Evolutionary conservation across 306 rosid genomes (phyloP).

Genomic region (Ziziphus jujuba): DNA sequence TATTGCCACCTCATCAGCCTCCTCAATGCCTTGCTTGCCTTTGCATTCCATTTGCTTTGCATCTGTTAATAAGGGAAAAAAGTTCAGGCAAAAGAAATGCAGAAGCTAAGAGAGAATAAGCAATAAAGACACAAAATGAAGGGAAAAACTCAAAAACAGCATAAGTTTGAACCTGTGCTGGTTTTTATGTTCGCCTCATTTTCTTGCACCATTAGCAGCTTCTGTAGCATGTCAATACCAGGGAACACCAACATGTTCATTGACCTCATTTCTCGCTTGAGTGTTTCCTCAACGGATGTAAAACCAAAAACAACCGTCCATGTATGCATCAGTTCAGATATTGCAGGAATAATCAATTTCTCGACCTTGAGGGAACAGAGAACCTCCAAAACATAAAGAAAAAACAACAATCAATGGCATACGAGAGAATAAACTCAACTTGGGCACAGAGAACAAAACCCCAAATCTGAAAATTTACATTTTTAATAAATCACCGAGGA

Average conservation of each 20-base stretch:
- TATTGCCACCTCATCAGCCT: slow-evolving; percentile 10
- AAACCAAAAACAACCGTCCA: slow-evolving; percentile 88
- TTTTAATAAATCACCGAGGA: slow-evolving; percentile 21
- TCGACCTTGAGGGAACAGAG: slow-evolving; percentile 78
- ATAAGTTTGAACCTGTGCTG: slow-evolving; percentile 31
- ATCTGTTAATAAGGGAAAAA: slow-evolving; percentile 34
- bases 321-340: slow-evolving; percentile 77
- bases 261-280: slow-evolving; percentile 70
- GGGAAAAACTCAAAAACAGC: slow-evolving; percentile 11
- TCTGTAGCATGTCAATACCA: slow-evolving; percentile 94
- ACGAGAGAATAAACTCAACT: slow-evolving; percentile 17
- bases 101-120: slow-evolving; percentile 14
- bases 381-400: slow-evolving; percentile 46
- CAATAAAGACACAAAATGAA: slow-evolving; percentile 1
- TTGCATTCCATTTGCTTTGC: slow-evolving; percentile 40
- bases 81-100: slow-evolving; percentile 11
- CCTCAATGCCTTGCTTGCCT: slow-evolving; percentile 32
- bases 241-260: slow-evolving; percentile 95
- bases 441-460: background rate
- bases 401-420: slow-evolving; percentile 25
- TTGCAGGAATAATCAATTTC: slow-evolving; percentile 91
- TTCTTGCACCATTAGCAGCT: slow-evolving; percentile 55
- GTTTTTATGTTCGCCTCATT: slow-evolving; percentile 43
- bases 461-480: slow-evolving; percentile 12
- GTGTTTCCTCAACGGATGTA: slow-evolving; percentile 66